A percentile compares a stretch with the other conserved stretches of the same genome.
Conservation (phyloP, 306 rosid species). For the Gynostemma pentaphyllum region DNA sequence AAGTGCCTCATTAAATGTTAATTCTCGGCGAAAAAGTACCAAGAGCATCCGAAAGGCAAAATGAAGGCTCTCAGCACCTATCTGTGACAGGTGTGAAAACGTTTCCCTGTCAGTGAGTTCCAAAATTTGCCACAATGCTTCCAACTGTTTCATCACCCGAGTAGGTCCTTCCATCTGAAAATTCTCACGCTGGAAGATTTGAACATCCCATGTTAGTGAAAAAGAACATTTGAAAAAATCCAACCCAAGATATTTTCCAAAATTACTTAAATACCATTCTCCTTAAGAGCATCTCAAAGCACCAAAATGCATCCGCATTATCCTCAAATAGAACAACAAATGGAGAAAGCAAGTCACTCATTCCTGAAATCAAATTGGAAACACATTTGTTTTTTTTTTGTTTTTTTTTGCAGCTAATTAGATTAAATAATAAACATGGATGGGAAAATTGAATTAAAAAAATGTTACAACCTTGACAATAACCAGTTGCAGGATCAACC, state of each 20-base stretch:
- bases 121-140: conserved; percentile 65
- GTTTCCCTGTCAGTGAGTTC: conserved; percentile 73
- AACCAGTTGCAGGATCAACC: conserved; percentile 95
- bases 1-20: conserved; percentile 81
- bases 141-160: conserved; percentile 89
- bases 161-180: conserved; percentile 95
- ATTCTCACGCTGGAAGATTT: conserved; percentile 57
- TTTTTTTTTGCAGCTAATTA: conserved; percentile 14
- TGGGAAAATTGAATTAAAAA: conserved; percentile 11
- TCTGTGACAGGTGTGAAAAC: conserved; percentile 62
- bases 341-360: conserved; percentile 98
- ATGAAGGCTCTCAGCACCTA: conserved; percentile 96
- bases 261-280: conserved; percentile 65
- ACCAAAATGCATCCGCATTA: conserved; percentile 97
- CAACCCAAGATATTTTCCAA: conserved; percentile 19
- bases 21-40: conserved; percentile 89
- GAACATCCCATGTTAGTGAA: conserved; percentile 22
- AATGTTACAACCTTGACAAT: conserved; percentile 75
- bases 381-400: no score
- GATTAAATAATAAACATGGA: neutral
- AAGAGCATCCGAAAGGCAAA: conserved; percentile 92
- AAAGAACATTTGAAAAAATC: conserved; percentile 8
- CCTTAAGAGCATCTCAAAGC: conserved; percentile 97
- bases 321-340: conserved; percentile 90
- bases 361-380: conserved; percentile 49